Evolutionary conservation across 257 asterid genomes (phyloP).

Genomic region (Lycium barbarum): DNA sequence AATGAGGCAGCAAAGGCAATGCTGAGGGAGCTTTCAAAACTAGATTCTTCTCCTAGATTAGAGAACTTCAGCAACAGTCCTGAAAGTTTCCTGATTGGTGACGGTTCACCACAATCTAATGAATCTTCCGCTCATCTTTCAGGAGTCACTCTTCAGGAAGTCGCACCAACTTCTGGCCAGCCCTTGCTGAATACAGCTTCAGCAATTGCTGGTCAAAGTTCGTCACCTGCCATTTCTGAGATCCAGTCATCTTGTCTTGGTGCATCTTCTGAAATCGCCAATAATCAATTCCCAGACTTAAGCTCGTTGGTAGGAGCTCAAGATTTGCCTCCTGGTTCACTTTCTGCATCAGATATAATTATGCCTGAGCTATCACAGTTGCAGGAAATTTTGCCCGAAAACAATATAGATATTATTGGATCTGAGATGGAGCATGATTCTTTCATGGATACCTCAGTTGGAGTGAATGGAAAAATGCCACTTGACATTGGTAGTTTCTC

Average conservation of each 20-base stretch:
- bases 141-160: slow-evolving; percentile 80
- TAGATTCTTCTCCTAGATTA: slow-evolving; percentile 66
- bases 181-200: slow-evolving; percentile 45
- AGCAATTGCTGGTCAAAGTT: slow-evolving; percentile 31
- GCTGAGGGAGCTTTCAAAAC: slow-evolving; percentile 75
- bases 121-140: slow-evolving; percentile 48
- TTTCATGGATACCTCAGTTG: slow-evolving; percentile 49
- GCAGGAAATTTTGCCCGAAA: slow-evolving; percentile 50
- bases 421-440: slow-evolving; percentile 42
- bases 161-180: slow-evolving; percentile 51
- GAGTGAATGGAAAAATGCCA: slow-evolving; percentile 39
- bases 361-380: slow-evolving; percentile 58
- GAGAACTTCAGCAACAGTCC: slow-evolving; percentile 54
- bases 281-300: slow-evolving; percentile 36
- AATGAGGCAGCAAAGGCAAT: slow-evolving; percentile 87
- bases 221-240: slow-evolving; percentile 47
- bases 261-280: slow-evolving; percentile 42
- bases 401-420: slow-evolving; percentile 48
- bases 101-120: slow-evolving; percentile 45
- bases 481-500: slow-evolving; percentile 61
- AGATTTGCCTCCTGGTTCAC: slow-evolving; percentile 46
- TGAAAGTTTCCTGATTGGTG: slow-evolving; percentile 59
- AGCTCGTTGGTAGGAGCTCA: slow-evolving; percentile 45
- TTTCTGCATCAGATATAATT: slow-evolving; percentile 50
- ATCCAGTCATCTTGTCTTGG: slow-evolving; percentile 47